Percentiles rank a stretch among this genome's conserved stretches.
Conservation (phyloP, 495 filamentous ascomycete genomes). For the Penicillium paradoxum region DNA sequence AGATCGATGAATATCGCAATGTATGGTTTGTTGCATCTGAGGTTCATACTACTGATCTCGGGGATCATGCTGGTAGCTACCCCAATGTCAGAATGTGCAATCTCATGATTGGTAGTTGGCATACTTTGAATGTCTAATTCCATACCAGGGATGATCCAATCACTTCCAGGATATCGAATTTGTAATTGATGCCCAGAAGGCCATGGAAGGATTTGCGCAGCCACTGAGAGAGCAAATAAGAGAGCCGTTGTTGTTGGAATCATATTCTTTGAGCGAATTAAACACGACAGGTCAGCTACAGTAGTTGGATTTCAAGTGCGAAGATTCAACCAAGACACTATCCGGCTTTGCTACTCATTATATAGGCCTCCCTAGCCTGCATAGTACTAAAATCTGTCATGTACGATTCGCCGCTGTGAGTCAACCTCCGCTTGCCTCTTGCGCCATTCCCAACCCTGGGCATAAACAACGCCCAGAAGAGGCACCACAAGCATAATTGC, state of each 20-base stretch:
- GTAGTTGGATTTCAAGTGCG: background rate
- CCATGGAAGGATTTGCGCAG: background rate
- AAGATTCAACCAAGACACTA: background rate
- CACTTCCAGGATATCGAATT: slow-evolving; percentile 8
- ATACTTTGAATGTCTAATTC: slow-evolving; percentile 11
- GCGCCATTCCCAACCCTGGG: slow-evolving; percentile 10
- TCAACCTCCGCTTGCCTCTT: slow-evolving; percentile 1
- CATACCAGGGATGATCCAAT: slow-evolving; percentile 14
- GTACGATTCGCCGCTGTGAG: background rate
- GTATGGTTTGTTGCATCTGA: slow-evolving; percentile 16
- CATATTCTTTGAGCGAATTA: background rate
- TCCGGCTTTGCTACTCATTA: background rate
- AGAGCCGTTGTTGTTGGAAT: background rate
- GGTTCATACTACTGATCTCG: slow-evolving; percentile 14
- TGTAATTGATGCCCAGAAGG: slow-evolving; percentile 3
- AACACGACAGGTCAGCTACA: background rate
- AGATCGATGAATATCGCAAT: slow-evolving; percentile 34
- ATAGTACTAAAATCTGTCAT: background rate
- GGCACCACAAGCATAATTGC: slow-evolving; percentile 9
- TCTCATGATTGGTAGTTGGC: background rate
- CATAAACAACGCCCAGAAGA: slow-evolving; percentile 20
- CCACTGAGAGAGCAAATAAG: background rate
- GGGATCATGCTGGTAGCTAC: slow-evolving; percentile 17
- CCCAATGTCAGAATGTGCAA: slow-evolving; percentile 5
- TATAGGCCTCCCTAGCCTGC: background rate